Evolutionary conservation across 192 early-diverging fungal species (phyloP).

Genomic region (Umbelopsis isabellina): DNA sequence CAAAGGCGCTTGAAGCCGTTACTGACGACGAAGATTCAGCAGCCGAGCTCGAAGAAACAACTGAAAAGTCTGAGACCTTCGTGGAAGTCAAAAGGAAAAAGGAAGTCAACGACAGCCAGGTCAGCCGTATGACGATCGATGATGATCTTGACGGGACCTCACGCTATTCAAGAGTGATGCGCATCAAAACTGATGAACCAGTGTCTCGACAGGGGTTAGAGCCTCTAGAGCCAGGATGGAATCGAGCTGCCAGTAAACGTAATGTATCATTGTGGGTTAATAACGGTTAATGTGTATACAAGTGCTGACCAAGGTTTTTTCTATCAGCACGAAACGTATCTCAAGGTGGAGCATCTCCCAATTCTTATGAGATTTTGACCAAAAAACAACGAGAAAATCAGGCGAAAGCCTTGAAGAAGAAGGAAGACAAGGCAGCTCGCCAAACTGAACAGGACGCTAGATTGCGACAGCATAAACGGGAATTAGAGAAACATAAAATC

Average conservation of each 20-base stretch:
- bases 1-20: not conserved
- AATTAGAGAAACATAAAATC: constrained; percentile 48
- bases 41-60: not conserved
- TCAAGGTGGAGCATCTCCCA: not conserved
- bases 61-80: not conserved
- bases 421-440: constrained; percentile 52
- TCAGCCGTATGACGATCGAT: constrained; percentile 27
- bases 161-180: constrained; percentile 31
- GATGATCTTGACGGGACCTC: constrained; percentile 33
- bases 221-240: constrained; percentile 38
- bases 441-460: constrained; percentile 60
- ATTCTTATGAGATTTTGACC: constrained; percentile 46
- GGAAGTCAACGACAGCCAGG: not conserved
- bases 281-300: not conserved
- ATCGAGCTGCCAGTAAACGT: constrained; percentile 19
- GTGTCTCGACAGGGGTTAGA: not conserved
- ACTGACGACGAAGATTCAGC: not conserved
- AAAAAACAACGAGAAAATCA: constrained; percentile 69
- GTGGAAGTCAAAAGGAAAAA: not conserved
- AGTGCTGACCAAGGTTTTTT: not conserved
- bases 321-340: not conserved
- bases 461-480: constrained; percentile 56
- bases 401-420: constrained; percentile 54
- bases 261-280: not conserved
- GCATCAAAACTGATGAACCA: constrained; percentile 27